Conservation (phyloP, 2,329 filamentous ascomycete genomes). For the Annulohypoxylon truncatum region DNA sequence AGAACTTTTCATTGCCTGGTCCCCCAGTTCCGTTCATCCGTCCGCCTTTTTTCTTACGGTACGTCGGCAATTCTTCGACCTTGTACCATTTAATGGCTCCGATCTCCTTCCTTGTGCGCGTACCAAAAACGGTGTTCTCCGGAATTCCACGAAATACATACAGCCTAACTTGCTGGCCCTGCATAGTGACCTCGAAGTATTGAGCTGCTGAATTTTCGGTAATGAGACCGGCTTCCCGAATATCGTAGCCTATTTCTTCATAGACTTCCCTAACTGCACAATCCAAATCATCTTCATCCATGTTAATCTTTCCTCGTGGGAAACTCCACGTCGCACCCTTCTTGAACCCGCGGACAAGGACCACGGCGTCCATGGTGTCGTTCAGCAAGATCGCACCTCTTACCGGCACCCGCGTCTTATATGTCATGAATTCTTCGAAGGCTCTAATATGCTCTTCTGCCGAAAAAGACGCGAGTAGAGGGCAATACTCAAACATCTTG, state of each 20-base stretch:
- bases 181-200: conserved; percentile 88
- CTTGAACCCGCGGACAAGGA: conserved; percentile 98
- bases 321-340: conserved; percentile 97
- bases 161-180: conserved; percentile 90
- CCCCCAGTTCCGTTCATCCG: conserved; percentile 68
- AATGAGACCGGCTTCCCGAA: conserved; percentile 80
- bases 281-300: conserved; percentile 92
- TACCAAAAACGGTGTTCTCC: conserved; percentile 87
- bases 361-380: conserved; percentile 89
- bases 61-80: conserved; percentile 85
- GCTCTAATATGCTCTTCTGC: conserved; percentile 81
- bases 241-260: conserved; percentile 93
- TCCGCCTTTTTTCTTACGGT: conserved; percentile 75
- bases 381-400: conserved; percentile 94
- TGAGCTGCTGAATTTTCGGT: conserved; percentile 78
- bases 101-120: conserved; percentile 94
- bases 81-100: conserved; percentile 97
- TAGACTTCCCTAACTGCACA: conserved; percentile 95
- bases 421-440: conserved; percentile 91
- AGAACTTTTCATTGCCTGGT: conserved; percentile 83
- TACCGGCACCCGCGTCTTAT: conserved; percentile 95
- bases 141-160: conserved; percentile 93
- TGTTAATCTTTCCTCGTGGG: conserved; percentile 96
- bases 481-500: conserved; percentile 93
- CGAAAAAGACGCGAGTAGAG: conserved; percentile 84